Evolutionary conservation across 2,329 filamentous ascomycete species (phyloP), one percentile per base, ranked within the genome.

Genomic region (Didymella arachidicola): DNA sequence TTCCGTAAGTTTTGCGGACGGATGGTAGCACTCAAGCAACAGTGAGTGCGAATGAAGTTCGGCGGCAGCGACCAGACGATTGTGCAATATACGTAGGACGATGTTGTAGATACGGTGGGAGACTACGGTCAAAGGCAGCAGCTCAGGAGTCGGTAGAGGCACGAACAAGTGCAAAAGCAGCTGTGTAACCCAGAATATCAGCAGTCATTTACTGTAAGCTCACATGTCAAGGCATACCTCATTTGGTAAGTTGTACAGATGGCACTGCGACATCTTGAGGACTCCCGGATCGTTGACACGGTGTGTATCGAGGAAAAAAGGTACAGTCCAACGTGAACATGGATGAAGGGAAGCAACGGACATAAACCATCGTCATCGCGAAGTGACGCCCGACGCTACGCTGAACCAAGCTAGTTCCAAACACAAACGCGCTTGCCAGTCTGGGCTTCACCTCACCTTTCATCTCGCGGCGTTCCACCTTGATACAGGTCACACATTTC

Each of bases 11-110:
- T 88, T 89, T 25, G 84, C 87, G 62, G 82, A 86, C 0, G 91
- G 91, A 63, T 90, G 90, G 70, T 90, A 93, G 73, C 89, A 92
- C 78, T 94, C 90, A 41, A 96, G 84, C 36, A 93, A 86, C 38
- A 95, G 78, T 53, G 87, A 85, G 69, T 91, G 86, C 36, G 86
- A 83, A 36, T 83, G 78, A 7, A 89, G 77, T 3, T 83, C 78
- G 4, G 86, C 82, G 19, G 86, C 85, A 19, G 83, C 74, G 45
- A 88, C 77, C 2, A 92, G 80, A 32, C 90, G 87, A 47, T 84
- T 82, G 62, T 90, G 85, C 7, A 92, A 77, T 43, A 91, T 83
- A 26, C 86, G 84, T 4, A 87, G 77, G 56, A 89, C 82, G 39
- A 90, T 71, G 39, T 81, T 84, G 72, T 89, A 83, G 67, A 92